Evolutionary conservation across 306 rosid species (phyloP), one percentile per base, ranked within the genome.

Genomic region (Calophaca sinica): DNA sequence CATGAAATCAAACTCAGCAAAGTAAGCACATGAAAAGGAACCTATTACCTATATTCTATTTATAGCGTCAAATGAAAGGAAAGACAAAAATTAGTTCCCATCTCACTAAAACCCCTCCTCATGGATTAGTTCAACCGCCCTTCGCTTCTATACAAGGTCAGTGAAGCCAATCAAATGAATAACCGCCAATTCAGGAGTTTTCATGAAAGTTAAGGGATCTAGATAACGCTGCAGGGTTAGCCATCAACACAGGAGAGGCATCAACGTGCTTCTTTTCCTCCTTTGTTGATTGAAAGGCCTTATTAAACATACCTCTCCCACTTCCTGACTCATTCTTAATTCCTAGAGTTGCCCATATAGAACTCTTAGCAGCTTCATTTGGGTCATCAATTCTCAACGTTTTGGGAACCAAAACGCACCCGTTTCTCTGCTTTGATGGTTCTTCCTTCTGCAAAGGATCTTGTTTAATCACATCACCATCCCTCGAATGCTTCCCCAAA

Each of bases 191-290:
- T 90, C 79, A 93, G 1, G 90, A 82, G 62, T 58, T 87, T 78
- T 93, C 98, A 31, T 85, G 94, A 54, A 93, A 93, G 46, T 83
- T 85, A 63, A 87, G 81, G 62, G 97, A 90, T 86, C 98, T 91
- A 35, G 96, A 87, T 80, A 93, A 70, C 20, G 98, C 98, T 79
- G 98, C 97, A 54, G 98, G 98, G 84, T 93, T 93, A 32, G 98
- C 97, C 76, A 62, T 76, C 84, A 88, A 75, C 35, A 79, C 86
- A 0, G 84, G 83, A 63, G 96, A 89, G 48, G 84, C 44, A 76
- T 91, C 89, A 48, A 77, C 66, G 8, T 20, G 84, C 38, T 80
- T 85, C 90, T 84, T 87, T 51, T 82, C 82, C 1, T 63, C 72
- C 62, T 84, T 63, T 54, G 76, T 90, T 68, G 96, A 32, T 74